Conservation (phyloP, 2,329 filamentous ascomycete species). For the Aspergillus caelatus region DNA sequence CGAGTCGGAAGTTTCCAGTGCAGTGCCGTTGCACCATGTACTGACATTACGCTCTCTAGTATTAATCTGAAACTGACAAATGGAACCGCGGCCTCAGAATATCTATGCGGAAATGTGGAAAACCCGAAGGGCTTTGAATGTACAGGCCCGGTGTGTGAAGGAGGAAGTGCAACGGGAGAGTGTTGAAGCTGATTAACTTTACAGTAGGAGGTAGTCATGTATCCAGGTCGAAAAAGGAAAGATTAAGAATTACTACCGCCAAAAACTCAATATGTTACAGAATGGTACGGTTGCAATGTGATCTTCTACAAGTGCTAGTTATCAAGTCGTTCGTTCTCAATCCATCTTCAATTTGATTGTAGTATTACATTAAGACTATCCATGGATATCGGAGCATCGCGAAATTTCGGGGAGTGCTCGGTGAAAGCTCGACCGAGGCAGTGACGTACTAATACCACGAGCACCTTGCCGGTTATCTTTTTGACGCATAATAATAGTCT, state of each 20-base stretch:
- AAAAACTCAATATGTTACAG: not conserved
- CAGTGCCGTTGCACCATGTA: conserved; percentile 32
- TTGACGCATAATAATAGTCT: no score
- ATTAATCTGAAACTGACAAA: conserved; percentile 23
- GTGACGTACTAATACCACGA: no score
- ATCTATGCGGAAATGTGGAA: conserved; percentile 31
- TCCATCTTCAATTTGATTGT: no score
- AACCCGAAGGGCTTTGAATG: conserved; percentile 27
- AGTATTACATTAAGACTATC: not conserved
- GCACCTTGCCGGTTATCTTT: no score
- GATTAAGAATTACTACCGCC: not conserved
- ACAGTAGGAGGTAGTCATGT: not conserved
- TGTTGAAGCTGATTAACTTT: conserved; percentile 11
- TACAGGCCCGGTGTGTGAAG: conserved; percentile 25
- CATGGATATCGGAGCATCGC: not conserved
- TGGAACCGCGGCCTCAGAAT: conserved; percentile 22
- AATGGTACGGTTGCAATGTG: no score
- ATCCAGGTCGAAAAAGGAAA: not conserved
- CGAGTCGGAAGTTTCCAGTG: conserved; percentile 35
- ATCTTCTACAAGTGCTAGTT: no score
- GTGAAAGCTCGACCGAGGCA: no score
- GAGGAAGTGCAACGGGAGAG: conserved; percentile 37
- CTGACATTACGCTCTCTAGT: conserved; percentile 23
- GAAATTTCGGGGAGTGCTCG: not conserved
- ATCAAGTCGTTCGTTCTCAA: no score